These are phyloP conservation scores for Ocimum tenuiflorum DNA, from an alignment of 257 asterid genomes.

Conservation along the genomic window DNA sequence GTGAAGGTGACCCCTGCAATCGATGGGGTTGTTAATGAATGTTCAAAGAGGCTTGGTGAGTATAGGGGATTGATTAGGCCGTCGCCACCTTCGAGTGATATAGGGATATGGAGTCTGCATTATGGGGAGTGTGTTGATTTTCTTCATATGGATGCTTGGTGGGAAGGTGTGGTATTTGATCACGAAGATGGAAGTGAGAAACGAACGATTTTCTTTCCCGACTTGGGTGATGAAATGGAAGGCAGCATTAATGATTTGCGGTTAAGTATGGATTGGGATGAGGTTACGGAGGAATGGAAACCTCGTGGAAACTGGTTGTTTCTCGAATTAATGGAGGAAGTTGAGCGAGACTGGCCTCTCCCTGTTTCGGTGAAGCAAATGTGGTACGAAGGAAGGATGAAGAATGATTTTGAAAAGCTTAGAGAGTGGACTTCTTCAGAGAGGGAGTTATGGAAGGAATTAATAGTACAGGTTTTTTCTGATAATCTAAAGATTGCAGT, in stretches of 20 bases:
- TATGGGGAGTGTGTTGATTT: slow-evolving; percentile 78
- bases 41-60: not conserved
- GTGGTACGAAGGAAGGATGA: slow-evolving; percentile 72
- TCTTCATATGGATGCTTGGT: slow-evolving; percentile 60
- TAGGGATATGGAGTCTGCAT: slow-evolving; percentile 25
- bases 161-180: slow-evolving; percentile 95
- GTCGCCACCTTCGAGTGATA: slow-evolving; percentile 29
- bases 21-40: slow-evolving; percentile 37
- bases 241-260: slow-evolving; percentile 37
- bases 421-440: slow-evolving; percentile 58
- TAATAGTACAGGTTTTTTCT: slow-evolving; percentile 40
- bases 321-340: slow-evolving; percentile 60
- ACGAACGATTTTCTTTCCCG: slow-evolving; percentile 75
- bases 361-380: slow-evolving; percentile 69
- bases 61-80: slow-evolving; percentile 71
- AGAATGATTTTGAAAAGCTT: slow-evolving; percentile 33
- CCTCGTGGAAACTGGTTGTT: slow-evolving; percentile 66
- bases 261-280: slow-evolving; percentile 69
- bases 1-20: slow-evolving; percentile 43
- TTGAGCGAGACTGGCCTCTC: slow-evolving; percentile 41
- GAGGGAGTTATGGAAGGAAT: slow-evolving; percentile 42
- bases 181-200: slow-evolving; percentile 39
- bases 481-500: slow-evolving; percentile 37
- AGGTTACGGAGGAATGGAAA: slow-evolving; percentile 55
- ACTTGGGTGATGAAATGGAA: slow-evolving; percentile 73